Conservation (phyloP, 2,329 filamentous ascomycete genomes). For the Xylaria sp. region DNA sequence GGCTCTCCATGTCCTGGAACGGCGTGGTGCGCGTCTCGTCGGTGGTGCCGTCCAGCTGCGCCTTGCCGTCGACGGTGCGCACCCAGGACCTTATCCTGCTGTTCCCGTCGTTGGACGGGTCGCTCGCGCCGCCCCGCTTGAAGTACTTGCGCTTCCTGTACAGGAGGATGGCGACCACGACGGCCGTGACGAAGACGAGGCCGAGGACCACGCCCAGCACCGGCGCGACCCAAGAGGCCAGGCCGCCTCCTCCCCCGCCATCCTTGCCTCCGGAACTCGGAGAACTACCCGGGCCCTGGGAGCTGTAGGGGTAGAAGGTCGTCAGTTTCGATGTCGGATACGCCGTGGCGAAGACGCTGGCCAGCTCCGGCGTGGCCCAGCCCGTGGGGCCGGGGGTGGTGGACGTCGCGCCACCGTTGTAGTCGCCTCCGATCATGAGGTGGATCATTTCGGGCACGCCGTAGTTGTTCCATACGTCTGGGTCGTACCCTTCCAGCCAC, state of each 20-base stretch:
- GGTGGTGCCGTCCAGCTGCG: constrained; percentile 47
- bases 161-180: constrained; percentile 55
- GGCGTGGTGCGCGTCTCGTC: constrained; percentile 43
- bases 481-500: constrained; percentile 74
- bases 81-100: constrained; percentile 58
- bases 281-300: constrained; percentile 34
- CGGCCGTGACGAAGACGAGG: constrained; percentile 55
- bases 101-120: constrained; percentile 49
- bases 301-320: constrained; percentile 63
- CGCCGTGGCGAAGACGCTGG: constrained; percentile 53
- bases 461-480: constrained; percentile 66
- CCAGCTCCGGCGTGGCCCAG: constrained; percentile 55
- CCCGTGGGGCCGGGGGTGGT: constrained; percentile 63
- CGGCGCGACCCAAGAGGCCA: constrained; percentile 62
- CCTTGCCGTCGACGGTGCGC: constrained; percentile 44
- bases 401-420: constrained; percentile 68
- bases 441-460: constrained; percentile 67
- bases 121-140: constrained; percentile 40
- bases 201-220: constrained; percentile 65
- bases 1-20: constrained; percentile 44
- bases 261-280: constrained; percentile 30
- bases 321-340: constrained; percentile 62
- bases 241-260: constrained; percentile 40
- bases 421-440: constrained; percentile 67
- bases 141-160: constrained; percentile 54